phyloP scores from a whole-genome alignment of 306 rosid species.

The Castanea mollissima region DNA sequence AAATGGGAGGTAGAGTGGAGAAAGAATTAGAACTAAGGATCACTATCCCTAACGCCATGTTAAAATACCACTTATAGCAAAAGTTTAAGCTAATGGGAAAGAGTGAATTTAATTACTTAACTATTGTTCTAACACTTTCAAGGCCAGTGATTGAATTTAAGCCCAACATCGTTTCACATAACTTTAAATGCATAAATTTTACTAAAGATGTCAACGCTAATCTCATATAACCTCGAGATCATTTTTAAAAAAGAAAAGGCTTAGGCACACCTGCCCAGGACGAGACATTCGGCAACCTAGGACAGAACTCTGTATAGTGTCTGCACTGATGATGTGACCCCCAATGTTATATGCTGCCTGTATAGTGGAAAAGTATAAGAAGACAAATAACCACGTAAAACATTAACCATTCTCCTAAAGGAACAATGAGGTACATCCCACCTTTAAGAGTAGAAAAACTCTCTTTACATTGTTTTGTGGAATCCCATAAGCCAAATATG shows the following conservation, averaged over 20 bases:
- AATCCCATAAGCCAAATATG: conserved; percentile 94
- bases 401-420: conserved; percentile 11
- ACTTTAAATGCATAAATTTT: not conserved
- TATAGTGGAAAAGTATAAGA: conserved; percentile 23
- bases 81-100: no score
- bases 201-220: not conserved
- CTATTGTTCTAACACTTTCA: not conserved
- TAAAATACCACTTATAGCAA: no score
- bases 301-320: conserved; percentile 75
- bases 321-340: conserved; percentile 83
- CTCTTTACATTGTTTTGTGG: conserved; percentile 87
- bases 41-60: no score
- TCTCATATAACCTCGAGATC: not conserved
- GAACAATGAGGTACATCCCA: conserved; percentile 27
- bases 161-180: not conserved
- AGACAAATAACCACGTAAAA: not conserved
- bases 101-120: no score
- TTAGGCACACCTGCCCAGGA: conserved; percentile 77
- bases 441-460: conserved; percentile 80
- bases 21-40: no score
- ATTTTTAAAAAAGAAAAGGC: not conserved
- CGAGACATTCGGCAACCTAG: conserved; percentile 87
- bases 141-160: not conserved
- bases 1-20: no score
- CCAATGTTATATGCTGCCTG: conserved; percentile 99